phyloP scores from a whole-genome alignment of 768 basidiomycete species.

The Serendipita sp. region DNA sequence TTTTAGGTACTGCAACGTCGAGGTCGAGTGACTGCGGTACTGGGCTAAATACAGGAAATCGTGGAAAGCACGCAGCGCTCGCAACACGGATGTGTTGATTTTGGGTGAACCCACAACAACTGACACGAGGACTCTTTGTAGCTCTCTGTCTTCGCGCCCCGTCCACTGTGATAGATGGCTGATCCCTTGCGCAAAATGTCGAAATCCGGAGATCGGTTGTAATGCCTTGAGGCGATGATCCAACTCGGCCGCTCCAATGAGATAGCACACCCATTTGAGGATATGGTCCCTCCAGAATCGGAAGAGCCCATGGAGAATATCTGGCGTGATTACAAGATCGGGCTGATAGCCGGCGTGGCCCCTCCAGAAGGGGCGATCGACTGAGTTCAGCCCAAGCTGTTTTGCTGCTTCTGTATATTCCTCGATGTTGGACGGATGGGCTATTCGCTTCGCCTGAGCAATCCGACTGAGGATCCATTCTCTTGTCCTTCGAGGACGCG shows the following conservation, averaged over 20 bases:
- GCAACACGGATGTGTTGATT: slow-evolving; percentile 18
- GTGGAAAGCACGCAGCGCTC: slow-evolving; percentile 20
- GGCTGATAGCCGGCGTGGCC: slow-evolving; percentile 15
- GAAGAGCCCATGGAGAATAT: slow-evolving; percentile 26
- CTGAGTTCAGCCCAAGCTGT: slow-evolving; percentile 12
- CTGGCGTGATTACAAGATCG: slow-evolving; percentile 20
- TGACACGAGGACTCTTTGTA: slow-evolving; percentile 23
- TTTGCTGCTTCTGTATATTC: background rate
- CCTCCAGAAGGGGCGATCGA: background rate
- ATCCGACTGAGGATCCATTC: background rate
- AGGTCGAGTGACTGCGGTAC: slow-evolving; percentile 13
- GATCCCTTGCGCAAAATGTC: slow-evolving; percentile 26
- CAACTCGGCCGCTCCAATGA: slow-evolving; percentile 19
- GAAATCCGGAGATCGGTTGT: slow-evolving; percentile 21
- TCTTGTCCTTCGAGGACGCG: background rate
- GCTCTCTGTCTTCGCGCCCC: slow-evolving; percentile 23
- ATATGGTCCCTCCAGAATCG: slow-evolving; percentile 26
- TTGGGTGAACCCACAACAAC: slow-evolving; percentile 20
- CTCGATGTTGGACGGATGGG: background rate
- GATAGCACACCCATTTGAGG: slow-evolving; percentile 23
- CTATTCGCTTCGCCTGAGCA: background rate
- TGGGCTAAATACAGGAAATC: slow-evolving; percentile 26
- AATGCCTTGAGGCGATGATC: slow-evolving; percentile 24
- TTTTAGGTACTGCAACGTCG: slow-evolving; percentile 9
- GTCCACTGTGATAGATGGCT: slow-evolving; percentile 27